Evolutionary conservation across 192 early-diverging fungal genomes (phyloP).

Genomic region (Backusella liffmaniae): DNA sequence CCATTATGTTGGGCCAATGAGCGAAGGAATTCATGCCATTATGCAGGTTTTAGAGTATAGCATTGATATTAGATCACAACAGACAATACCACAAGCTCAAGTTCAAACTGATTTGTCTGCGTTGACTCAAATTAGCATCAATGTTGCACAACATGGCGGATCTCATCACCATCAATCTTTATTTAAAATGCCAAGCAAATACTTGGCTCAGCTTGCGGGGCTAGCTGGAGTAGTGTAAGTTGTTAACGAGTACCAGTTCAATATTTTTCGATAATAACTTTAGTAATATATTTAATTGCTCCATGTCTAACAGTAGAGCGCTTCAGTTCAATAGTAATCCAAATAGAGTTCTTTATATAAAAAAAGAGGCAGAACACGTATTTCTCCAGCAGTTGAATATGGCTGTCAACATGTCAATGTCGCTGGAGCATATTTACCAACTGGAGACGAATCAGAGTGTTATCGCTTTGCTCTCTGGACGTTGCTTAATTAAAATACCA

Average conservation of each 20-base stretch:
- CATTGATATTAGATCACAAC: constrained; percentile 17
- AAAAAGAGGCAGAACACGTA: neutral
- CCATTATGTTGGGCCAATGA: too few species aligned
- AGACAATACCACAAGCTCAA: neutral
- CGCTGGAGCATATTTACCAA: neutral
- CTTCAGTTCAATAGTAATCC: constrained; percentile 24
- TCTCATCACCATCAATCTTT: neutral
- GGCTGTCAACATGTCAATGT: neutral
- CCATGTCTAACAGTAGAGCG: constrained; percentile 13
- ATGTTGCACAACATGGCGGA: neutral
- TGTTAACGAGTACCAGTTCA: neutral
- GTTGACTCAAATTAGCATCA: neutral
- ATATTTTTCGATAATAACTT: neutral
- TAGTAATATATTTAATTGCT: neutral
- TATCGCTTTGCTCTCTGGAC: constrained; percentile 14
- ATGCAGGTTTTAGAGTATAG: neutral
- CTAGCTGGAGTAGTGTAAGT: constrained; percentile 28
- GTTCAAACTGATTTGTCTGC: constrained; percentile 13
- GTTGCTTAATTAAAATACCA: constrained; percentile 22
- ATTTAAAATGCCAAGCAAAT: neutral
- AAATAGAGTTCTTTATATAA: neutral
- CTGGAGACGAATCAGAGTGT: neutral
- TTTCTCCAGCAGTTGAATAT: constrained; percentile 12
- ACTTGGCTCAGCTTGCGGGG: constrained; percentile 1
- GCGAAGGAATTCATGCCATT: neutral